These are phyloP conservation scores for Arthroderma uncinatum DNA, from an alignment of 2,329 filamentous ascomycete species.

Conservation along the genomic window DNA sequence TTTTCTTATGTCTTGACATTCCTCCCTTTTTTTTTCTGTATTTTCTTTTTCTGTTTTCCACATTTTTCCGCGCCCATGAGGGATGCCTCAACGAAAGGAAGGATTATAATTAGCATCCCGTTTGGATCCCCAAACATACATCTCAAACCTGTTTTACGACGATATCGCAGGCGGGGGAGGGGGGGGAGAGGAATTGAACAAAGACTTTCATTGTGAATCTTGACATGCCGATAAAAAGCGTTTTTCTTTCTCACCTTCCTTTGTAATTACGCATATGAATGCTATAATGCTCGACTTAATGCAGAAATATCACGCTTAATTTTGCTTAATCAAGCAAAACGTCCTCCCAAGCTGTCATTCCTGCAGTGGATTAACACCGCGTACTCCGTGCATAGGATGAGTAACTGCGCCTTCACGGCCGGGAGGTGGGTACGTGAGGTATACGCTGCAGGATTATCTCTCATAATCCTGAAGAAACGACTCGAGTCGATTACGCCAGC, in stretches of 20 bases:
- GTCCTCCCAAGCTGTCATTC: background rate
- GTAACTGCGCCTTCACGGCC: background rate
- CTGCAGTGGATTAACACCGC: background rate
- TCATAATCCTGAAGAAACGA: constrained; percentile 2
- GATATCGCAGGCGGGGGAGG: background rate
- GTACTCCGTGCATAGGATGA: background rate
- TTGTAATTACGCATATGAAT: background rate
- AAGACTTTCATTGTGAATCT: background rate
- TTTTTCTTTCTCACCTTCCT: background rate
- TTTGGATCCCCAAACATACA: background rate
- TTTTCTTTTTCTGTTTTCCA: background rate
- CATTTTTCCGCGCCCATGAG: background rate
- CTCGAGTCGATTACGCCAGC: background rate
- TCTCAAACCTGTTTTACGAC: background rate
- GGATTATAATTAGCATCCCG: background rate
- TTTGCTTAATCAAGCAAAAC: background rate
- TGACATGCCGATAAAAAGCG: background rate
- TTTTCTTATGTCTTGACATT: background rate
- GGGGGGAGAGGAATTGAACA: no score
- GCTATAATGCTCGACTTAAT: background rate
- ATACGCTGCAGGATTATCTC: background rate
- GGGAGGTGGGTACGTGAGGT: background rate
- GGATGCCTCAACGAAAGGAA: background rate
- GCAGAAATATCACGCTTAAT: background rate
- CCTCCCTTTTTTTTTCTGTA: background rate